Percentiles rank a stretch among this genome's conserved stretches.
Conservation (phyloP, 208 protist genomes). For the Phytomonas sp. region DNA sequence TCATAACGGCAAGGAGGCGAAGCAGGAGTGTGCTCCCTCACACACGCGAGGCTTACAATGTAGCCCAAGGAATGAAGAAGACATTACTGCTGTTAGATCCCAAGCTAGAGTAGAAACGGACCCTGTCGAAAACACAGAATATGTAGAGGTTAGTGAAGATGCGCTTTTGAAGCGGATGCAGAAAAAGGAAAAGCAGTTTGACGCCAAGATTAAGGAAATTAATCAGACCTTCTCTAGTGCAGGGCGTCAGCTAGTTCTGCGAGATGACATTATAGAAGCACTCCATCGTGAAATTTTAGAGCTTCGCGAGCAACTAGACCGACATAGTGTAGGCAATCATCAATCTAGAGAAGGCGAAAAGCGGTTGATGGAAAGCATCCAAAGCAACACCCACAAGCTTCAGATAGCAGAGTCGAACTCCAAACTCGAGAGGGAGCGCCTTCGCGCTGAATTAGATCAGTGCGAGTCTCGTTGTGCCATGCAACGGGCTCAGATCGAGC, state of each 20-base stretch:
- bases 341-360: background rate
- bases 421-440: background rate
- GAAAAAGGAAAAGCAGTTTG: slow-evolving; percentile 67
- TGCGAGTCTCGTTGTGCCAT: background rate
- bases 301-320: slow-evolving; percentile 18
- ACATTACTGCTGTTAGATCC: background rate
- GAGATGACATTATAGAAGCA: slow-evolving; percentile 59
- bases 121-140: slow-evolving; percentile 8
- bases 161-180: slow-evolving; percentile 36
- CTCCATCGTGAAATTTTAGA: slow-evolving; percentile 46
- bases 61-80: background rate
- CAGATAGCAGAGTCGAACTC: background rate
- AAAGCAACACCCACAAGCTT: background rate
- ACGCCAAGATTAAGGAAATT: slow-evolving; percentile 65
- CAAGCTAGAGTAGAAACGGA: background rate
- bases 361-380: background rate
- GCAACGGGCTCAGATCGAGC: background rate
- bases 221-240: slow-evolving; percentile 65
- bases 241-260: slow-evolving; percentile 45
- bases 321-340: background rate
- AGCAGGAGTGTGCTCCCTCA: background rate
- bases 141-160: slow-evolving; percentile 18
- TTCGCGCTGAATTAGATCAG: background rate
- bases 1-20: background rate
- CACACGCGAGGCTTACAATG: background rate